Conservation (phyloP, 139 green algal species). For the Chlamydomonas applanata region DNA sequence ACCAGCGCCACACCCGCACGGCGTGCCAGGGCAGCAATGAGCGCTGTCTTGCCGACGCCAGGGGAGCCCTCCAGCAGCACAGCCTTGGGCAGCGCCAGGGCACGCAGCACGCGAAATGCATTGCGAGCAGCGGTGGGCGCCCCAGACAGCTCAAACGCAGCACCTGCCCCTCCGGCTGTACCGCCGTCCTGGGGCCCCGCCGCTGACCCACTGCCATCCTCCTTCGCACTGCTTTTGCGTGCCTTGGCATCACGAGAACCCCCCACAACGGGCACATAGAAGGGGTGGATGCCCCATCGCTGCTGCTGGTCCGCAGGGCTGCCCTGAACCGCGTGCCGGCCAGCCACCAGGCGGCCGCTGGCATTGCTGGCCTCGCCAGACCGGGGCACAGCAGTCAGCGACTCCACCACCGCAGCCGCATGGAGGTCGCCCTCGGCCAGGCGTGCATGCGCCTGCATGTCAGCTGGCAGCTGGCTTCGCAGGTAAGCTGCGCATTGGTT, state of each 20-base stretch:
- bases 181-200: not conserved
- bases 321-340: not conserved
- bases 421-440: constrained; percentile 38
- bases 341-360: too few relatives aligned
- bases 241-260: too few relatives aligned
- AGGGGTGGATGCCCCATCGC: constrained; percentile 77
- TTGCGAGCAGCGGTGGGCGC: constrained; percentile 89
- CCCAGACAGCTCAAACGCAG: constrained; percentile 72
- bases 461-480: constrained; percentile 50
- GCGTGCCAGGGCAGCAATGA: constrained; percentile 84
- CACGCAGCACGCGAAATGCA: constrained; percentile 85
- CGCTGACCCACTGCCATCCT: not conserved
- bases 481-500: constrained; percentile 53
- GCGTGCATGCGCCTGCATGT: constrained; percentile 16
- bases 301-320: not conserved
- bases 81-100: constrained; percentile 80
- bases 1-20: constrained; percentile 63
- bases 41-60: constrained; percentile 95
- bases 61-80: constrained; percentile 95
- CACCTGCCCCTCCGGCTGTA: constrained; percentile 11
- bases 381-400: too few relatives aligned
- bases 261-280: constrained; percentile 55
- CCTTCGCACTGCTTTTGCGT: too few relatives aligned
- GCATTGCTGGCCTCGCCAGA: too few relatives aligned
- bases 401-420: not conserved